Evolutionary conservation across 139 green algal genomes (phyloP).

Genomic region (Eudorina sp.): DNA sequence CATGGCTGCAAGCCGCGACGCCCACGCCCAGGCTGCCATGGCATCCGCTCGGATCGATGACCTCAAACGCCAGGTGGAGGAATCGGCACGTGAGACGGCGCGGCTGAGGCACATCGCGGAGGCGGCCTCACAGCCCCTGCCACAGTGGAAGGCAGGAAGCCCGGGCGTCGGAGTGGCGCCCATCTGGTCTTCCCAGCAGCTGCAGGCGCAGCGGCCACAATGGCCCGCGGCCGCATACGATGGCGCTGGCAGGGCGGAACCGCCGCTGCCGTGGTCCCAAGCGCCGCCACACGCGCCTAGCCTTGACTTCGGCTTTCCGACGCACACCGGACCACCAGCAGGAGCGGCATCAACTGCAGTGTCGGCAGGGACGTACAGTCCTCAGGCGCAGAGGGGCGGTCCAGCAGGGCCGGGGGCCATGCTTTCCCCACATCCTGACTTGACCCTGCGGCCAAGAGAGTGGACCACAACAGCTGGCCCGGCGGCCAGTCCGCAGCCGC

Average conservation of each 20-base stretch:
- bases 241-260: background rate
- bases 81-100: conserved; percentile 10
- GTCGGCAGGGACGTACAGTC: too few species aligned
- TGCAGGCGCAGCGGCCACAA: too few species aligned
- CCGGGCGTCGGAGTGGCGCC: background rate
- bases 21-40: background rate
- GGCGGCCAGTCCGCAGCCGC: conserved; percentile 3
- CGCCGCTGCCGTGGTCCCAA: background rate
- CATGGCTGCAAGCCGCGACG: background rate
- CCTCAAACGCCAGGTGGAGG: conserved; percentile 27
- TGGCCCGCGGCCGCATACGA: background rate
- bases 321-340: too few species aligned
- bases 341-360: too few species aligned
- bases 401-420: too few species aligned
- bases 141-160: too few species aligned
- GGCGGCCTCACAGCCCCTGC: background rate
- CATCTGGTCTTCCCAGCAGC: too few species aligned
- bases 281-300: background rate
- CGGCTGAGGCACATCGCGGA: background rate
- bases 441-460: conserved; percentile 7
- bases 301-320: background rate
- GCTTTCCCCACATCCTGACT: background rate
- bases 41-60: conserved; percentile 7
- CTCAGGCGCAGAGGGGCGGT: too few species aligned
- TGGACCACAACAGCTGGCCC: background rate